Evolutionary conservation across 2,329 filamentous ascomycete species (phyloP).

Genomic region (Talaromyces funiculosus): DNA sequence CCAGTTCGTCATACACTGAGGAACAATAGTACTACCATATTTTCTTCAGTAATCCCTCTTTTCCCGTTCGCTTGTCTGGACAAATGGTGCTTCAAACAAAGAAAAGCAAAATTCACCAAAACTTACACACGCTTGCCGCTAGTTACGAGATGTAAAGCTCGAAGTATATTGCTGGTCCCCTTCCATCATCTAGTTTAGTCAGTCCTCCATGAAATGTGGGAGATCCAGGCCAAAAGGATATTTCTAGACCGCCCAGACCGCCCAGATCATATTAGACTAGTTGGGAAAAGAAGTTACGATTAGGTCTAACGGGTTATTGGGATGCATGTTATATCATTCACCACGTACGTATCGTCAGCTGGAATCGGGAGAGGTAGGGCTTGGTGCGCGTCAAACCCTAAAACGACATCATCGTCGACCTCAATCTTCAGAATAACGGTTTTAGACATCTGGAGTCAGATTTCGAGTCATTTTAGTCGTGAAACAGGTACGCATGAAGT

Average conservation of each 20-base stretch:
- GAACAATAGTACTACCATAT: background rate
- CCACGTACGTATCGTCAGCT: background rate
- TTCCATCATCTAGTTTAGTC: background rate
- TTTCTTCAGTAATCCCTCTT: background rate
- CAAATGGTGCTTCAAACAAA: background rate
- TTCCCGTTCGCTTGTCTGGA: background rate
- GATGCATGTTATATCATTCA: background rate
- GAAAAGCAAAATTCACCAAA: background rate
- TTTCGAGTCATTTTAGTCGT: background rate
- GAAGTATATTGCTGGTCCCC: background rate
- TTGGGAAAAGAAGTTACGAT: background rate
- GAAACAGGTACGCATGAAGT: background rate
- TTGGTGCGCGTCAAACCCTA: background rate
- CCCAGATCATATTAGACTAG: background rate
- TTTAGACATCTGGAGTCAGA: background rate
- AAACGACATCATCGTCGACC: background rate
- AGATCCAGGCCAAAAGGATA: background rate
- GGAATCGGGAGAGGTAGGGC: constrained; percentile 1
- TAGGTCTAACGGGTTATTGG: background rate
- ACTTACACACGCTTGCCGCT: background rate
- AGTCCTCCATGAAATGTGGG: background rate
- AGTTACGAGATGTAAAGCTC: background rate
- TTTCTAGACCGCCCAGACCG: background rate
- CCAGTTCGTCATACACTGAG: constrained; percentile 2
- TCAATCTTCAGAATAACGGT: background rate